phyloP scores from a whole-genome alignment of 2,329 filamentous ascomycete genomes.

The Cephalotrichum gorgonifer region DNA sequence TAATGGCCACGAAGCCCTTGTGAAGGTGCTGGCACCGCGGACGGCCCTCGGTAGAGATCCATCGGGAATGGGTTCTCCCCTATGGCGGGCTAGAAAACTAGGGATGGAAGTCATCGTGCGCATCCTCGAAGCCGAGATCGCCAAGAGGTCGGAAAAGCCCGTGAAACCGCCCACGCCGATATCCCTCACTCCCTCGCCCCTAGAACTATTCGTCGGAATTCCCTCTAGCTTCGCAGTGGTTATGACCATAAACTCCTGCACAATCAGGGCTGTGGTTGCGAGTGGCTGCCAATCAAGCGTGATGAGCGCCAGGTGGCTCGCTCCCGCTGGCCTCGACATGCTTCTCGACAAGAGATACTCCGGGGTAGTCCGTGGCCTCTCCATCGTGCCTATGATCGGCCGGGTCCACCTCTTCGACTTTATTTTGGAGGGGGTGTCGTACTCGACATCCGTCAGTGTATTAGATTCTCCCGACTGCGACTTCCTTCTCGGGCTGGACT shows the following conservation, averaged over 20 bases:
- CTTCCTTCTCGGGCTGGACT: not conserved
- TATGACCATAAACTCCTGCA: not conserved
- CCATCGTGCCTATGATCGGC: not conserved
- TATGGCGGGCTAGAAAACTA: not conserved
- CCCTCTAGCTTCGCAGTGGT: not conserved
- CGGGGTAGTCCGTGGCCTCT: not conserved
- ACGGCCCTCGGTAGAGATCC: no score
- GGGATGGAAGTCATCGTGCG: not conserved
- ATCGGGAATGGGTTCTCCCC: not conserved
- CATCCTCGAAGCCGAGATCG: not conserved
- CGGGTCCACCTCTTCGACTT: not conserved
- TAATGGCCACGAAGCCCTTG: not conserved
- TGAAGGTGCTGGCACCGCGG: not conserved
- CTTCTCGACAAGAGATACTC: not conserved
- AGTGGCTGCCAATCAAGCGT: not conserved
- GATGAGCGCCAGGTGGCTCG: not conserved
- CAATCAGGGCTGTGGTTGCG: not conserved
- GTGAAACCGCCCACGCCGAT: not conserved
- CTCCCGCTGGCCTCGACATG: not conserved
- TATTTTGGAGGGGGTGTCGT: not conserved
- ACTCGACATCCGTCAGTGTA: not conserved
- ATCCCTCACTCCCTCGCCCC: no score
- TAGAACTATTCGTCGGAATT: no score
- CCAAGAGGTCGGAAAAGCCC: not conserved
- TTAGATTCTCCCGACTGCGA: not conserved